Evolutionary conservation across 139 green algal species (phyloP), one percentile per base, ranked within the genome.

Genomic region (Nannochloris sp.): DNA sequence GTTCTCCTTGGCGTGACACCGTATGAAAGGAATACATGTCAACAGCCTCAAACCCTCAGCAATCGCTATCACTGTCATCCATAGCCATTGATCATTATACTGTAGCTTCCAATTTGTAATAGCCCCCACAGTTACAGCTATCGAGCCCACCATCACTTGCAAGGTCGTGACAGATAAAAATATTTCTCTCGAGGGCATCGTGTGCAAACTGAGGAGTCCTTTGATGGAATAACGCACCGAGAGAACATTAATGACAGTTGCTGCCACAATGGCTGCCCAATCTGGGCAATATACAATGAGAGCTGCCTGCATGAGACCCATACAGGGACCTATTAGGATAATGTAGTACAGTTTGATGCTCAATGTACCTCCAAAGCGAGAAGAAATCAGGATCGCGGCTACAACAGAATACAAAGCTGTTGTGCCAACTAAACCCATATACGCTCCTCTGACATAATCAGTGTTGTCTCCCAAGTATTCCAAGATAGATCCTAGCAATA

Each of bases 181-280:
- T 53, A 53, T 21, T 21, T 53, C 46, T 53, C 46, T 53, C 46
- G 46, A 53, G n/a, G 46, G 46, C 46, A 53, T 25, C 15, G 46
- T 53, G 15, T 53, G 46, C 16, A 53, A 21, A 21, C n/a, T 53
- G 16, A 53, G n/a, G 46, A 53, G 18, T 53, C 46, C 46, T 19
- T 19, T 53, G 1, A 53, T 25, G 5, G 46, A 25, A 53, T 21
- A 25, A 25, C 46, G 16, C 6, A 53, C 46, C 8, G 16, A 19
- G 46, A 53, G n/a, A 25, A 21, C 46, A 21, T 53, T 53, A 21
- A 53, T 19, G 46, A 53, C 46, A 18, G 46, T 53, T 19, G 46
- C 46, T 9, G 46, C 46, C 5, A 53, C n/a, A 19, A 53, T 19
- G 46, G 46, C 46, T 9, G 46, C 16, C 46, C 46, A 53, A 53